A percentile compares a stretch with the other conserved stretches of the same genome.
These are phyloP conservation scores for Penicillium crustosum DNA, from an alignment of 2,329 filamentous ascomycete genomes.

Conservation along the genomic window DNA sequence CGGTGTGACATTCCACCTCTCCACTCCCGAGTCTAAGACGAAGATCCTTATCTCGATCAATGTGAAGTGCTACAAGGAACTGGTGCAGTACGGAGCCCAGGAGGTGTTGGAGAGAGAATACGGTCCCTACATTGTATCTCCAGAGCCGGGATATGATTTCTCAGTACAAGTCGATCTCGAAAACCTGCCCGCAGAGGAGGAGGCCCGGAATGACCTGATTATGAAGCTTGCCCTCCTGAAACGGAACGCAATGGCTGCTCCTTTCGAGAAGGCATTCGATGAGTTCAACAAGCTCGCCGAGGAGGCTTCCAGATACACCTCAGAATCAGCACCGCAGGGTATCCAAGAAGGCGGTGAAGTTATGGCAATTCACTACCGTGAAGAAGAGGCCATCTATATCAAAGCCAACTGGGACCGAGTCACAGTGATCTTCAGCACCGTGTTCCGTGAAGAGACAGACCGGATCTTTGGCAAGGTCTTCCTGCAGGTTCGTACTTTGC, in stretches of 20 bases:
- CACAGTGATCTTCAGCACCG: constrained; percentile 97
- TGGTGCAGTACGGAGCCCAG: constrained; percentile 90
- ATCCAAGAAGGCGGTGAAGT: constrained; percentile 85
- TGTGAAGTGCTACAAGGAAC: constrained; percentile 91
- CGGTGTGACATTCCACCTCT: constrained; percentile 97
- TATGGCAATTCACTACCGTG: constrained; percentile 96
- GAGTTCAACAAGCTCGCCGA: constrained; percentile 85
- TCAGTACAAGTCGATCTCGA: constrained; percentile 88
- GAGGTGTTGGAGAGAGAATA: constrained; percentile 92
- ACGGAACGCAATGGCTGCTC: constrained; percentile 97
- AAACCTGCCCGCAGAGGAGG: constrained; percentile 76
- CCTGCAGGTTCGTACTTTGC: constrained; percentile 59
- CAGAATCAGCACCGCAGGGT: constrained; percentile 89
- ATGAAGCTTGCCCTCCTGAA: constrained; percentile 87
- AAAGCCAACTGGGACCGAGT: constrained; percentile 97
- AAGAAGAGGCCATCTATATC: constrained; percentile 98
- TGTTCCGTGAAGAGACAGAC: constrained; percentile 97
- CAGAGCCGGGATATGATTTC: constrained; percentile 94
- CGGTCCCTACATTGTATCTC: constrained; percentile 80
- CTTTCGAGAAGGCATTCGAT: constrained; percentile 95
- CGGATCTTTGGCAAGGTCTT: constrained; percentile 98
- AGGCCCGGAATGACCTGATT: constrained; percentile 82
- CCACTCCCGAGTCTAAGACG: constrained; percentile 88
- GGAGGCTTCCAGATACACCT: constrained; percentile 87
- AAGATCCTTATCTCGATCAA: constrained; percentile 93